A percentile compares a stretch with the other conserved stretches of the same genome.
Evolutionary conservation across 2,329 filamentous ascomycete species (phyloP).

Genomic region (Coleophoma eucalyptorum): DNA sequence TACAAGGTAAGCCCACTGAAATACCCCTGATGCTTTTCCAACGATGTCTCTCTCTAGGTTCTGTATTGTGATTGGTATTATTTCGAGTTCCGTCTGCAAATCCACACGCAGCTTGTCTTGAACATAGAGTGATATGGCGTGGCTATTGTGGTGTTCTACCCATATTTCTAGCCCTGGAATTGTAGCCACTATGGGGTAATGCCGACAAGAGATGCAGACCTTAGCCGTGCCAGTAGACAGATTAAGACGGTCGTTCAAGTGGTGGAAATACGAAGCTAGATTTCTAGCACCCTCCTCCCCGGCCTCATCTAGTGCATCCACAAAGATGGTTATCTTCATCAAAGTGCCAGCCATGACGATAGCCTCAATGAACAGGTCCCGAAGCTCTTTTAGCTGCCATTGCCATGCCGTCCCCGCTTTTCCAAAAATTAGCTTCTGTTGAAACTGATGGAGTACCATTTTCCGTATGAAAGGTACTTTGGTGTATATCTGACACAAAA

Average conservation of each 20-base stretch:
- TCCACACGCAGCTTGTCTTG: conserved; percentile 11
- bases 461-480: not conserved
- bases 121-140: conserved; percentile 28
- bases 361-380: conserved; percentile 1
- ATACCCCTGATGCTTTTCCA: conserved; percentile 26
- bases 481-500: conserved; percentile 25
- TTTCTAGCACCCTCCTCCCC: conserved; percentile 11
- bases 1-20: conserved; percentile 33
- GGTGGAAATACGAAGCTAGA: conserved; percentile 9
- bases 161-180: conserved; percentile 20
- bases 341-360: conserved; percentile 2
- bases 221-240: not conserved
- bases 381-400: conserved; percentile 8
- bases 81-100: not conserved
- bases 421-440: not conserved
- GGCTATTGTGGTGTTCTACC: conserved; percentile 25
- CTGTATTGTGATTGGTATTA: no score
- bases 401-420: conserved; percentile 5
- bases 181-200: conserved; percentile 2
- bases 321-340: conserved; percentile 8
- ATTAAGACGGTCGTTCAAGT: conserved; percentile 2
- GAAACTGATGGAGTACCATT: not conserved
- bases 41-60: conserved; percentile 17
- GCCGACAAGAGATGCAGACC: conserved; percentile 14
- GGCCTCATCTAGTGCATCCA: conserved; percentile 21